Evolutionary conservation across 495 filamentous ascomycete genomes (phyloP), one percentile per base, ranked within the genome.

Genomic region (Talaromyces wortmannii): DNA sequence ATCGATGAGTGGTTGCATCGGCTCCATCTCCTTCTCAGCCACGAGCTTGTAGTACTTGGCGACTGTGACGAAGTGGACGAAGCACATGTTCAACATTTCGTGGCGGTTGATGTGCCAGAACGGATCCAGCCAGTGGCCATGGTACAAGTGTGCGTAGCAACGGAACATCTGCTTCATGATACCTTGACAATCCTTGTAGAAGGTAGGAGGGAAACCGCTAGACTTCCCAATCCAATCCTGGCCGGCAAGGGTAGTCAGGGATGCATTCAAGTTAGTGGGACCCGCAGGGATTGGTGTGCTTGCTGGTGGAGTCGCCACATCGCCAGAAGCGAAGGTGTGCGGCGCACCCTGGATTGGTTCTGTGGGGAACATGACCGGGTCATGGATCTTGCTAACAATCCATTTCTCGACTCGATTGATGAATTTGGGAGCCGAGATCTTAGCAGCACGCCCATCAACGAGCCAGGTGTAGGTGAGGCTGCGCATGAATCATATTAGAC

Each of bases 81-180:
- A 97, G 72, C 89, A 94, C 68, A 90, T 95, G 78, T 97, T 97
- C 50, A 97, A 80, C 61, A 90, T 85, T 73, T 90, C 89, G 62
- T 90, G 84, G 51, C 87, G 81, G 70, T 84, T 88, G 54, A 92
- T 79, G 61, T 92, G 87, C 75, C 88, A 92, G 71, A 90, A 90
- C 8, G 88, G 88, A 50, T 90, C 86, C 53, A 85, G 63, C 75
- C 86, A 92, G 72, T 92, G 89, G 7, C 84, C 83, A 77, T 89
- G 89, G 75, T 92, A 92, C 30, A 92, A 78, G 72, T 97, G 92
- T 33, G 90, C 87, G 61, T 97, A 97, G 68, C 92, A 90, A 40
- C 92, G 90, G 79, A 96, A 94, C 87, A 97, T 97, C 72, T 97
- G 92, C 59, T 91, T 85, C 79, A 92, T 95, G 62, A 95, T 92